These are phyloP conservation scores for Aspergillus pseudoviridinutans DNA, from an alignment of 2,329 filamentous ascomycete species.

Conservation along the genomic window DNA sequence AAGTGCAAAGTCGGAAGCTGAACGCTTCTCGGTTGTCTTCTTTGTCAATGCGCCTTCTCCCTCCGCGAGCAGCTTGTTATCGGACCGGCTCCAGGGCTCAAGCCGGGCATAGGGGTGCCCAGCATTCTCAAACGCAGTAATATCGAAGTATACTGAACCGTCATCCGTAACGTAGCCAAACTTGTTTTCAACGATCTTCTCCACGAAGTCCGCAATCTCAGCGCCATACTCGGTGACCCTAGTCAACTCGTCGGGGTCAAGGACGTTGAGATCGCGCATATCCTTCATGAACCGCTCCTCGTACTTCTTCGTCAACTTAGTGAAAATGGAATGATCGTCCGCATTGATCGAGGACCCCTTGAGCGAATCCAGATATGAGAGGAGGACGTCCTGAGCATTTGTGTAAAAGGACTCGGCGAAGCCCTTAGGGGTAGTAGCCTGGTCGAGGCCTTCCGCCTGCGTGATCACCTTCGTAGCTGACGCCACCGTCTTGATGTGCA, in stretches of 20 bases:
- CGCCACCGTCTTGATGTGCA: slow-evolving; percentile 68
- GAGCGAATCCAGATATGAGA: slow-evolving; percentile 73
- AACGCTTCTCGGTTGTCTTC: slow-evolving; percentile 63
- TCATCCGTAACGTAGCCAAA: slow-evolving; percentile 74
- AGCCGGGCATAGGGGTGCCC: slow-evolving; percentile 83
- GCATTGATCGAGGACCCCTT: slow-evolving; percentile 55
- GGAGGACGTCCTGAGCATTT: slow-evolving; percentile 64
- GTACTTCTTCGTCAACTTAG: slow-evolving; percentile 77
- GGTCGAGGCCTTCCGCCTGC: slow-evolving; percentile 24
- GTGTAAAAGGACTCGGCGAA: slow-evolving; percentile 50
- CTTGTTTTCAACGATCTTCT: slow-evolving; percentile 76
- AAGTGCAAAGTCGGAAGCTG: slow-evolving; percentile 79
- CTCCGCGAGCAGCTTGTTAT: slow-evolving; percentile 79
- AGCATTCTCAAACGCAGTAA: slow-evolving; percentile 74
- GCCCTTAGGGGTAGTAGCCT: slow-evolving; percentile 19
- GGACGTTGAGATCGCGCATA: slow-evolving; percentile 80
- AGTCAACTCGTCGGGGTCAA: slow-evolving; percentile 75
- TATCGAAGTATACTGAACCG: slow-evolving; percentile 93
- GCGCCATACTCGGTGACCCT: slow-evolving; percentile 89
- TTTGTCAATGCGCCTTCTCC: slow-evolving; percentile 77
- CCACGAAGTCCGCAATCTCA: slow-evolving; percentile 80
- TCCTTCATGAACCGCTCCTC: slow-evolving; percentile 86
- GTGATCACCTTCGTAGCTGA: slow-evolving; percentile 52
- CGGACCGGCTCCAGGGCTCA: slow-evolving; percentile 78
- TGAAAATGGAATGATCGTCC: slow-evolving; percentile 72